A percentile compares a stretch with the other conserved stretches of the same genome.
Conservation (phyloP, 371 early-diverging fungal species). For the Blakeslea trispora region DNA sequence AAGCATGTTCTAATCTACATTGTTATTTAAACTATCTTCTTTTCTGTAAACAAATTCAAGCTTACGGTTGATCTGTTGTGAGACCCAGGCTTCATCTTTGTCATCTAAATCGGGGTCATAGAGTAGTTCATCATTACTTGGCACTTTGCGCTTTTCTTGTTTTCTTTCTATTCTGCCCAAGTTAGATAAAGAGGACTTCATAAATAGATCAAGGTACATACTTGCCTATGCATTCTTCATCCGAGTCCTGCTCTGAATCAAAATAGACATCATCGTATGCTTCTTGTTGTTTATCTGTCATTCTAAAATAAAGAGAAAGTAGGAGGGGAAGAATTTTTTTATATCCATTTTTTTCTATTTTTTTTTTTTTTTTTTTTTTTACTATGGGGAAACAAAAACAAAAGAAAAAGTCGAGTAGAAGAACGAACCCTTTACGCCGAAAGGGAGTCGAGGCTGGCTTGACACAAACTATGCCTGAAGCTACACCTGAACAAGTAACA, state of each 20-base stretch:
- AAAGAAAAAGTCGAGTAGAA: constrained; percentile 31
- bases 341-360: neutral
- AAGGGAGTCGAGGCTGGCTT: constrained; percentile 33
- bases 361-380: constrained; percentile 2
- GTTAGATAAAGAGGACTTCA: constrained; percentile 3
- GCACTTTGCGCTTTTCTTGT: constrained; percentile 22
- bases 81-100: constrained; percentile 59
- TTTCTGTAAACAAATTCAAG: too few relatives aligned
- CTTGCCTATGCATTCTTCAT: constrained; percentile 15
- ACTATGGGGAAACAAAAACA: constrained; percentile 46
- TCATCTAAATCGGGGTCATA: constrained; percentile 64
- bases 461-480: constrained; percentile 29
- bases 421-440: constrained; percentile 36
- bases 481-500: constrained; percentile 44
- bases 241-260: constrained; percentile 47
- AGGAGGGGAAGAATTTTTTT: too few relatives aligned
- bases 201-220: neutral
- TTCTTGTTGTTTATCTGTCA: constrained; percentile 7
- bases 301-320: too few relatives aligned
- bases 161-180: constrained; percentile 1
- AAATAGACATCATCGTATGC: constrained; percentile 55
- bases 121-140: constrained; percentile 54
- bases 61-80: constrained; percentile 52
- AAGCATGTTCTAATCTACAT: constrained; percentile 15
- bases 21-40: too few relatives aligned